Evolutionary conservation across 352 stramenopile genomes (phyloP), one percentile per base, ranked within the genome.

Genomic region (Paralagenidium karlingii): DNA sequence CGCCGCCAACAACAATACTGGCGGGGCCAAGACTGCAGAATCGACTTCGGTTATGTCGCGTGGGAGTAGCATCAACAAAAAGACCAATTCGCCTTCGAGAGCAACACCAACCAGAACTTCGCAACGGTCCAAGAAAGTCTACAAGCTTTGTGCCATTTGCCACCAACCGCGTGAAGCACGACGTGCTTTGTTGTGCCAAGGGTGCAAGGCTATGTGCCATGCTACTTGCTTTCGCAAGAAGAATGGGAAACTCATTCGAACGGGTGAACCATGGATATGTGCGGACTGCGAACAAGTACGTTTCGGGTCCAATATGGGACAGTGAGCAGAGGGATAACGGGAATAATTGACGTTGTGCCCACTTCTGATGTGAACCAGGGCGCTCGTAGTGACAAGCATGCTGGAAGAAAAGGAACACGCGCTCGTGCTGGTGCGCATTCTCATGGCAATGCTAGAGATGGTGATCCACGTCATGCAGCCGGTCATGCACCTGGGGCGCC

Each of bases 121-220:
- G 34, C 51, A 69, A n/a, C 70, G 74, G 13, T 62, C 68, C 46
- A 88, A 68, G 6, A 66, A 64, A 18, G 66, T 59, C 12, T 57
- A 60, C 12, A 84, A 85, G 46, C 70, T 85, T 51, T 85, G 74
- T 31, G 58, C 83, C 29, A 64, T 76, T 34, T 88, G 74, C 34
- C 60, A 78, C 31, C 70, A 88, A 45, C 68, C 63, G 24, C 70
- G 74, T 24, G 83, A 85, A 43, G 74, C 70, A 25, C 63, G 74
- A 10, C 71, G 71, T n/a, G 77, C 74, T 19, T 59, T 91, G 50
- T 53, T 91, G 26, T 91, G 77, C 40, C 52, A 62, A 24, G 64
- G 63, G 42, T 91, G 77, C 55, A 84, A 86, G 57, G 65, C 63
- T 43, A 87, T 87, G 68, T 91, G 84, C 34, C 77, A 91, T 59